Percentiles rank a stretch among this genome's conserved stretches.
Evolutionary conservation across 225 moss, liverwort and hornwort genomes (phyloP).

Genomic region (Physcomitrium patens): DNA sequence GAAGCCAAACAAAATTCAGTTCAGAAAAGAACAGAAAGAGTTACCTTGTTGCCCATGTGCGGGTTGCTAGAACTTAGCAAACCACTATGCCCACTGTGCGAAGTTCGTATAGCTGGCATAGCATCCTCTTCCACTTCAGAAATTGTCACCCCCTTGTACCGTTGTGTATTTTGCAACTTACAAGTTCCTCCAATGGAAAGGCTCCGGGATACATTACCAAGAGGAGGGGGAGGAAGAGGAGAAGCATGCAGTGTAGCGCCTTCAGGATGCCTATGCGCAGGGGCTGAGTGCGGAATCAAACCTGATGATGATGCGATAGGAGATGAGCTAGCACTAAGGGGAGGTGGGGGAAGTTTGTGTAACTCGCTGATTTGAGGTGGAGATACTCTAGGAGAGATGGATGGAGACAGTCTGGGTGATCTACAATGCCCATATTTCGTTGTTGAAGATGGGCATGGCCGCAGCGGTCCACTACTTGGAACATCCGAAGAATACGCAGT

Average conservation of each 20-base stretch:
- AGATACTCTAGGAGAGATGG: slow-evolving; percentile 59
- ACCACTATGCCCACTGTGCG: slow-evolving; percentile 15
- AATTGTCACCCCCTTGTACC: slow-evolving; percentile 47
- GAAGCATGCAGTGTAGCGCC: slow-evolving; percentile 40
- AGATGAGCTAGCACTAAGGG: slow-evolving; percentile 61
- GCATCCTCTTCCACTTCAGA: slow-evolving; percentile 58
- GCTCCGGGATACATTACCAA: slow-evolving; percentile 56
- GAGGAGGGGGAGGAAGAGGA: slow-evolving; percentile 68
- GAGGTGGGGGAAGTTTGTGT: slow-evolving; percentile 83
- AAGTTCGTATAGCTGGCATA: slow-evolving; percentile 26
- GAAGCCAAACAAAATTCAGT: not conserved
- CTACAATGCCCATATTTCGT: slow-evolving; percentile 49
- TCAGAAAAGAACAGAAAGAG: not conserved
- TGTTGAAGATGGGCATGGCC: slow-evolving; percentile 23
- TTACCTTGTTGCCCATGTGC: slow-evolving; percentile 25
- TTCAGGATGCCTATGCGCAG: slow-evolving; percentile 50
- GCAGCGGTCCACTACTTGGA: slow-evolving; percentile 36
- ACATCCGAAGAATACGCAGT: slow-evolving; percentile 25
- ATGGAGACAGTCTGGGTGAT: slow-evolving; percentile 62
- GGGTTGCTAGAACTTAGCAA: not conserved
- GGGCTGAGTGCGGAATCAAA: slow-evolving; percentile 61
- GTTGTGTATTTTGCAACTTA: slow-evolving; percentile 46
- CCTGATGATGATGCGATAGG: slow-evolving; percentile 41
- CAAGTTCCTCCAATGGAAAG: slow-evolving; percentile 38
- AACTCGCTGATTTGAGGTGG: slow-evolving; percentile 69